These are phyloP conservation scores for Melanopsichium pennsylvanicum DNA, from an alignment of 1,284 basidiomycete species.

Conservation along the genomic window DNA sequence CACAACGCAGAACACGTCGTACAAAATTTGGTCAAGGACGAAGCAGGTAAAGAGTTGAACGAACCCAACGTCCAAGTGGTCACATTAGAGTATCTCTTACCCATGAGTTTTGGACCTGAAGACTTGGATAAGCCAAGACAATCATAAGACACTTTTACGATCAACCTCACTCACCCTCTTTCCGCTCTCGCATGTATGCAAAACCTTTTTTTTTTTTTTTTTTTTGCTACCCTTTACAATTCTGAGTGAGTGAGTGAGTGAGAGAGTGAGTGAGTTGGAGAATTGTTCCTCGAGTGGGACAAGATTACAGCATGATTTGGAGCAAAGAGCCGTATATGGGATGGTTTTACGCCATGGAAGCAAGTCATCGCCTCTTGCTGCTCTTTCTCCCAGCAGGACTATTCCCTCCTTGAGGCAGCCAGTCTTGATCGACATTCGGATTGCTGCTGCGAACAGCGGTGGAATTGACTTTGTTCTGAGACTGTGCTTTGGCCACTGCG, in stretches of 20 bases:
- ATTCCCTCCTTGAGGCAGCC: slow-evolving; percentile 37
- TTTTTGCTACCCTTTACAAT: no score
- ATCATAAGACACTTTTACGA: no score
- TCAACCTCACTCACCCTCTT: no score
- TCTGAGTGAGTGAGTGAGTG: background rate
- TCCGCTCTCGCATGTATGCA: no score
- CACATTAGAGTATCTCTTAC: slow-evolving; percentile 78
- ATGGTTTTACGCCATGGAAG: no score
- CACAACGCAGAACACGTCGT: slow-evolving; percentile 1
- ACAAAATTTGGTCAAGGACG: slow-evolving; percentile 13
- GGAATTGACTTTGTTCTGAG: slow-evolving; percentile 17
- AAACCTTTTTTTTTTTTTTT: no score
- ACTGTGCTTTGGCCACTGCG: slow-evolving; percentile 35
- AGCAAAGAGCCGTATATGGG: no score
- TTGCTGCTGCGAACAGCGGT: slow-evolving; percentile 42
- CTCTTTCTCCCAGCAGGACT: slow-evolving; percentile 37
- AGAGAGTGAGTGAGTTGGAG: no score
- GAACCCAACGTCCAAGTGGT: slow-evolving; percentile 68
- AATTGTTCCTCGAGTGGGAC: background rate
- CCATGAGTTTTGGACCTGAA: slow-evolving; percentile 87
- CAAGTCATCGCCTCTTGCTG: slow-evolving; percentile 20
- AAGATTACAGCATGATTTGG: no score
- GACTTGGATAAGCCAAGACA: slow-evolving; percentile 69
- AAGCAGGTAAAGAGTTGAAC: slow-evolving; percentile 56
- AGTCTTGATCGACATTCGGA: slow-evolving; percentile 44